A percentile compares a stretch with the other conserved stretches of the same genome.
Evolutionary conservation across 306 rosid species (phyloP).

Genomic region (Cucurbita moschata): DNA sequence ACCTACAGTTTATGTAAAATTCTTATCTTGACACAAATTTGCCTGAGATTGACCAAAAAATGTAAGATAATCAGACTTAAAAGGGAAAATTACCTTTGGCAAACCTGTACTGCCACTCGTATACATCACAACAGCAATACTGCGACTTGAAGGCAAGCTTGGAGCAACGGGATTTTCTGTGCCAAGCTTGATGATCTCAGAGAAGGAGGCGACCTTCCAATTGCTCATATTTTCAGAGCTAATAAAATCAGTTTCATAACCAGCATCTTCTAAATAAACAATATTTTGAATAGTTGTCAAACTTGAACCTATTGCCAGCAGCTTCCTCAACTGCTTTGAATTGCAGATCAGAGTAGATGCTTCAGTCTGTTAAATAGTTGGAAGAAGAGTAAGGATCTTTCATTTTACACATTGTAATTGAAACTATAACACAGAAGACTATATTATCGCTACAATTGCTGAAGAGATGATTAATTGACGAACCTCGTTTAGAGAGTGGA

Average conservation of each 20-base stretch:
- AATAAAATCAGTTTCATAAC: slow-evolving; percentile 21
- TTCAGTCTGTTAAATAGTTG: slow-evolving; percentile 50
- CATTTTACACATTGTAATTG: neutral
- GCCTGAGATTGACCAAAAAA: neutral
- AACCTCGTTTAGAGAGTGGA: slow-evolving; percentile 92
- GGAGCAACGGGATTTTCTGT: slow-evolving; percentile 35
- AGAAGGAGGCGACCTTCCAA: slow-evolving; percentile 45
- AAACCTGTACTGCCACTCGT: slow-evolving; percentile 94
- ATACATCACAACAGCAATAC: slow-evolving; percentile 71
- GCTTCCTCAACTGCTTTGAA: slow-evolving; percentile 57
- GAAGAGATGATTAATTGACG: slow-evolving; percentile 7
- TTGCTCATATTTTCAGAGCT: slow-evolving; percentile 22
- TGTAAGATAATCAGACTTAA: neutral
- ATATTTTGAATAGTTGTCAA: slow-evolving; percentile 41
- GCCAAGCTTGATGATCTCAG: slow-evolving; percentile 77
- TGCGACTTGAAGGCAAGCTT: slow-evolving; percentile 58
- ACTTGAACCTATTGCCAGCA: slow-evolving; percentile 48
- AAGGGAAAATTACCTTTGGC: slow-evolving; percentile 58
- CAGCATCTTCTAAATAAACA: slow-evolving; percentile 61
- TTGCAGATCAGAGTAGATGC: slow-evolving; percentile 70
- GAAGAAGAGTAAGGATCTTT: slow-evolving; percentile 20
- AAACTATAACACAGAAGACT: slow-evolving; percentile 3
- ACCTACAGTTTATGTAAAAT: neutral
- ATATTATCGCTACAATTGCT: neutral
- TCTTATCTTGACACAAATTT: neutral